Conservation (phyloP, 2,329 filamentous ascomycete species). For the Pseudogymnoascus sp. region DNA sequence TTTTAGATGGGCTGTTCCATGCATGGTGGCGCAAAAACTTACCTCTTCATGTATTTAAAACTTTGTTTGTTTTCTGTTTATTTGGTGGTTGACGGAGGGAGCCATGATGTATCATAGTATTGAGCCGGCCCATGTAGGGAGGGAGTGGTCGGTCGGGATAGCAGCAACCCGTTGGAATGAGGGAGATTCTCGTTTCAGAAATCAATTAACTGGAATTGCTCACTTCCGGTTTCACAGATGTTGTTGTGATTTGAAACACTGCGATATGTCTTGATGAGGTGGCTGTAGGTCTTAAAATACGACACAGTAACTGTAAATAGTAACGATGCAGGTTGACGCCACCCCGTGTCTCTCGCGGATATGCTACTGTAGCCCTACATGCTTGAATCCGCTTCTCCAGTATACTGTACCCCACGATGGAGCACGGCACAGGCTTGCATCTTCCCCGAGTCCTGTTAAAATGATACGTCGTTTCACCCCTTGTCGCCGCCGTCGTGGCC, state of each 20-base stretch:
- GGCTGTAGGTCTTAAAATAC: background rate
- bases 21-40: constrained; percentile 9
- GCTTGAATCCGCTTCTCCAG: background rate
- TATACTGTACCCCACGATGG: background rate
- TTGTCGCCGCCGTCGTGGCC: background rate
- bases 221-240: background rate
- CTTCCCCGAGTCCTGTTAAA: background rate
- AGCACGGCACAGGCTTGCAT: background rate
- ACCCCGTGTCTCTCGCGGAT: background rate
- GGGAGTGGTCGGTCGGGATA: background rate
- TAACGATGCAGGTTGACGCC: background rate
- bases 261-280: background rate
- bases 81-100: background rate
- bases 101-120: constrained; percentile 4
- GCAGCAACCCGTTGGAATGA: background rate
- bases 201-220: constrained; percentile 8
- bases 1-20: constrained; percentile 9
- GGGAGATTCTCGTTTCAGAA: constrained; percentile 1
- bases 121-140: background rate
- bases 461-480: constrained; percentile 11
- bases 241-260: background rate
- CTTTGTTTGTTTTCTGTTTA: constrained; percentile 8
- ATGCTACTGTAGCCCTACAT: background rate
- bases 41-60: constrained; percentile 10
- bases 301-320: background rate